Evolutionary conservation across 2,329 filamentous ascomycete species (phyloP).

Genomic region (Keithomyces neogunnii): DNA sequence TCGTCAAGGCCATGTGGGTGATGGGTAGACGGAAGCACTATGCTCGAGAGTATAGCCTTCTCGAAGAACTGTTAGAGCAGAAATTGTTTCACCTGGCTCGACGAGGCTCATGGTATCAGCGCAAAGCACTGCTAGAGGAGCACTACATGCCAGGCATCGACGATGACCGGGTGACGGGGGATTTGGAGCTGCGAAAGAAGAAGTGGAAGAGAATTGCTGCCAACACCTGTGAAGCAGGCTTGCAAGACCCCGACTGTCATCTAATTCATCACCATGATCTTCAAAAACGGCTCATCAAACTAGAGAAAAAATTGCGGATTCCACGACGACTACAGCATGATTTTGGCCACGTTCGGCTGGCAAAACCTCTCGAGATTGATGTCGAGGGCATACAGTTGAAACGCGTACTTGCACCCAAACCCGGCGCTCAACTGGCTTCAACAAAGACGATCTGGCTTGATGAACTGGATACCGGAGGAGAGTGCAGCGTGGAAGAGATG

Average conservation of each 20-base stretch:
- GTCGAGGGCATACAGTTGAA: conserved; percentile 74
- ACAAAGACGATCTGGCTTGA: conserved; percentile 86
- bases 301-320: conserved; percentile 77
- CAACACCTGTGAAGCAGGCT: conserved; percentile 72
- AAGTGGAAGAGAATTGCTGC: conserved; percentile 73
- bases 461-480: conserved; percentile 55
- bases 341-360: conserved; percentile 76
- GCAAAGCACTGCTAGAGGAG: conserved; percentile 88
- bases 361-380: conserved; percentile 64
- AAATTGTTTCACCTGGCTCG: conserved; percentile 77
- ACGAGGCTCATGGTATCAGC: conserved; percentile 89
- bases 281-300: conserved; percentile 85
- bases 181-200: conserved; percentile 56
- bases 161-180: conserved; percentile 27
- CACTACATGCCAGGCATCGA: conserved; percentile 74
- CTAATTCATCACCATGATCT: conserved; percentile 90
- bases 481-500: conserved; percentile 90
- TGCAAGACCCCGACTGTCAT: conserved; percentile 85
- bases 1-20: conserved; percentile 77
- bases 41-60: conserved; percentile 62
- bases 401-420: conserved; percentile 39
- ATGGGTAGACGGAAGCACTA: conserved; percentile 78
- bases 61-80: conserved; percentile 70
- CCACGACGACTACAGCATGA: conserved; percentile 84
- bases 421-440: conserved; percentile 33